A percentile compares a stretch with the other conserved stretches of the same genome.
Conservation (phyloP, 2,329 filamentous ascomycete species). For the Scytalidium sp. region DNA sequence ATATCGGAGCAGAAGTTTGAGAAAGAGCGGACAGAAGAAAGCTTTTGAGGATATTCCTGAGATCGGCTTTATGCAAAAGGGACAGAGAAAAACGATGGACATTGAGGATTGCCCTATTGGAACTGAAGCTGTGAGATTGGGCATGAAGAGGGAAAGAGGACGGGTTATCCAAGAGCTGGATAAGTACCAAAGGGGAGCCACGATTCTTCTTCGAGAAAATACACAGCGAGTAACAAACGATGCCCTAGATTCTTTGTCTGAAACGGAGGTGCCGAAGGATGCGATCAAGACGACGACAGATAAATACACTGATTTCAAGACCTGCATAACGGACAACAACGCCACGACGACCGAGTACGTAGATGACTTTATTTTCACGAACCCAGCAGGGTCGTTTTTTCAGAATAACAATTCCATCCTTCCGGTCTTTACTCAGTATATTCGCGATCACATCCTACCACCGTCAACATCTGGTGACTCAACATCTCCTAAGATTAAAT, state of each 20-base stretch:
- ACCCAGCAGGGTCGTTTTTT: conserved; percentile 93
- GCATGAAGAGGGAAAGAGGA: conserved; percentile 75
- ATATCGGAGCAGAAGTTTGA: conserved; percentile 39
- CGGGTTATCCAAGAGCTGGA: conserved; percentile 68
- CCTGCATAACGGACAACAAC: conserved; percentile 84
- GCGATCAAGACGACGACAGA: conserved; percentile 34
- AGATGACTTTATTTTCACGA: conserved; percentile 76
- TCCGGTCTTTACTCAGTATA: conserved; percentile 79
- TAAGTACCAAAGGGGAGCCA: conserved; percentile 78
- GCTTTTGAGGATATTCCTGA: conserved; percentile 65
- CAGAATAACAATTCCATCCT: conserved; percentile 99
- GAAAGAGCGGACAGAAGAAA: conserved; percentile 48
- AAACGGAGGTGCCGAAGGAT: conserved; percentile 23
- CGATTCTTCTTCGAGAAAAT: conserved; percentile 82
- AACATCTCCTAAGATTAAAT: conserved; percentile 55
- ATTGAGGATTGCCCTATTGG: conserved; percentile 98
- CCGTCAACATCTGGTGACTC: conserved; percentile 32
- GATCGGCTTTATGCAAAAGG: conserved; percentile 89
- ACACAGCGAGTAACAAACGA: conserved; percentile 64
- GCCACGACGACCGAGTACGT: conserved; percentile 84
- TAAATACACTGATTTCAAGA: conserved; percentile 72
- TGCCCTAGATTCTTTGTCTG: conserved; percentile 14
- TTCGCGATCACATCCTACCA: conserved; percentile 74
- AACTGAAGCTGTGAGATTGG: conserved; percentile 77
- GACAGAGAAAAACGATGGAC: conserved; percentile 75